Conservation (phyloP, 768 basidiomycete genomes). For the Hirschioporus abietinus region DNA sequence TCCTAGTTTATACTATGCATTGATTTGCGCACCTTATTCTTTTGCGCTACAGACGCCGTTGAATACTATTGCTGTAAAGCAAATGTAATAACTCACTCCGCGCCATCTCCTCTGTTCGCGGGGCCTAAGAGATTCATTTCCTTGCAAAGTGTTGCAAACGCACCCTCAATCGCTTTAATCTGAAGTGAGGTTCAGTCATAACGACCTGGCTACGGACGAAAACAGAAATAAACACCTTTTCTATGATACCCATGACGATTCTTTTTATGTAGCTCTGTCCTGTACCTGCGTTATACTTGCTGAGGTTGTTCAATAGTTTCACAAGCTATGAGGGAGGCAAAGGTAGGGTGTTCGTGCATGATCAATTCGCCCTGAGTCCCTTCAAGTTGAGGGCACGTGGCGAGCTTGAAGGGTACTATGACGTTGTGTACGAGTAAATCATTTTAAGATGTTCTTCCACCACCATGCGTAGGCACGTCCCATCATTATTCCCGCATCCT, state of each 20-base stretch:
- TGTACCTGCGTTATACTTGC: background rate
- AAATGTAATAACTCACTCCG: conserved; percentile 60
- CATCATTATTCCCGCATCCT: conserved; percentile 62
- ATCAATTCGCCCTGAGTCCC: too few relatives aligned
- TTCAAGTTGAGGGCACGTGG: too few relatives aligned
- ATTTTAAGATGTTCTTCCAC: background rate
- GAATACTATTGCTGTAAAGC: background rate
- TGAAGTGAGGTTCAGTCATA: conserved; percentile 24
- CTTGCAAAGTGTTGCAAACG: conserved; percentile 22
- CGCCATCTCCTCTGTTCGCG: conserved; percentile 85
- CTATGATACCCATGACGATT: conserved; percentile 81
- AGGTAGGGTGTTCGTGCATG: too few relatives aligned
- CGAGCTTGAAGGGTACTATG: too few relatives aligned
- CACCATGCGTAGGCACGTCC: conserved; percentile 53
- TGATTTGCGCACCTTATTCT: conserved; percentile 70
- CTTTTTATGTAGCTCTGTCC: background rate
- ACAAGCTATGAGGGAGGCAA: background rate
- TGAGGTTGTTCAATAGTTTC: background rate
- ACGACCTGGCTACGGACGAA: conserved; percentile 9
- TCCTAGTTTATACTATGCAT: conserved; percentile 9
- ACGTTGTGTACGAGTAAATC: too few relatives aligned
- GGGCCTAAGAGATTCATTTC: conserved; percentile 3
- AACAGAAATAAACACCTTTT: conserved; percentile 56
- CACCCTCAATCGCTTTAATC: conserved; percentile 97
- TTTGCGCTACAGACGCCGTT: conserved; percentile 58